A percentile compares a stretch with the other conserved stretches of the same genome.
phyloP scores from a whole-genome alignment of 768 basidiomycete genomes.

The Ramaria rubella region DNA sequence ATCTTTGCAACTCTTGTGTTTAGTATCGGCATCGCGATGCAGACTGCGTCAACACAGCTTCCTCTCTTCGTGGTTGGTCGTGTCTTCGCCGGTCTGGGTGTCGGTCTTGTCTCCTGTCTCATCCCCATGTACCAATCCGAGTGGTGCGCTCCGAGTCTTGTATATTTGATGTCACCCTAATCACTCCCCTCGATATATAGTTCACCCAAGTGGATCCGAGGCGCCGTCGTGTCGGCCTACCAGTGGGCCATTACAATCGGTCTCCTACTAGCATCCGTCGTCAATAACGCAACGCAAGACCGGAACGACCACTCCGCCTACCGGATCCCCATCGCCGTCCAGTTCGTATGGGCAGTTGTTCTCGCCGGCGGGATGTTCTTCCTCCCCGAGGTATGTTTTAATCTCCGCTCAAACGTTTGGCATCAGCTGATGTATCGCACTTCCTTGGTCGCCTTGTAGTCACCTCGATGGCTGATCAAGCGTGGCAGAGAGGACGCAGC shows the following conservation, averaged over 20 bases:
- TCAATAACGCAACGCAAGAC: conserved; percentile 60
- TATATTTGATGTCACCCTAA: too few relatives aligned
- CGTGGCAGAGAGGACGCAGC: conserved; percentile 56
- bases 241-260: conserved; percentile 77
- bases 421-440: conserved; percentile 1
- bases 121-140: conserved; percentile 56
- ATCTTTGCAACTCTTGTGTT: conserved; percentile 45
- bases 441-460: conserved; percentile 30
- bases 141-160: conserved; percentile 32
- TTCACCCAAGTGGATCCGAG: conserved; percentile 70
- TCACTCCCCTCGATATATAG: conserved; percentile 27
- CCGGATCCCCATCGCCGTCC: conserved; percentile 67
- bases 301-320: conserved; percentile 41
- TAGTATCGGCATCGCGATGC: conserved; percentile 57
- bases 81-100: conserved; percentile 73
- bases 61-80: conserved; percentile 65
- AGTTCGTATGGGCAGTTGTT: conserved; percentile 74
- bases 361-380: conserved; percentile 64
- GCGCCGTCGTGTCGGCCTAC: conserved; percentile 60
- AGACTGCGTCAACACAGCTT: conserved; percentile 47
- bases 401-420: neutral
- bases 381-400: conserved; percentile 49
- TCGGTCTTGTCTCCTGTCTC: conserved; percentile 70
- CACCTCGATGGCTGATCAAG: conserved; percentile 75
- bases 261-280: conserved; percentile 60